Percentiles rank a stretch among this genome's conserved stretches.
Conservation (phyloP, 2,329 filamentous ascomycete species). For the Annulohypoxylon truncatum region DNA sequence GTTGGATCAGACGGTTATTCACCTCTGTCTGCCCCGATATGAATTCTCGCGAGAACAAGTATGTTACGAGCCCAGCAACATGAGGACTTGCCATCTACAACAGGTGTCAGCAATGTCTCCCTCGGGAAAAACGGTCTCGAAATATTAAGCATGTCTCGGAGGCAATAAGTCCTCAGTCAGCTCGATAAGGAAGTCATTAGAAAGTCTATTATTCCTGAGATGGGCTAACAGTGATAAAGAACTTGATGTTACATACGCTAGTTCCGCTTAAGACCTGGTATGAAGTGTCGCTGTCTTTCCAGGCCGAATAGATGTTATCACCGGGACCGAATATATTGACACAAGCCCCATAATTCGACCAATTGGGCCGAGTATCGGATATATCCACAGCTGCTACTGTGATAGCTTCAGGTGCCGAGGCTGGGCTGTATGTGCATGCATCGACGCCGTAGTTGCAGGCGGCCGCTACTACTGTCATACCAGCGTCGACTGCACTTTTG, state of each 20-base stretch:
- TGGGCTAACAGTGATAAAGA: too few relatives aligned
- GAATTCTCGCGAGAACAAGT: slow-evolving; percentile 44
- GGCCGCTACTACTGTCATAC: slow-evolving; percentile 46
- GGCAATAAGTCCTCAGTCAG: too few relatives aligned
- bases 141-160: too few relatives aligned
- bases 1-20: slow-evolving; percentile 30
- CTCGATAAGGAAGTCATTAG: too few relatives aligned
- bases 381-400: slow-evolving; percentile 45
- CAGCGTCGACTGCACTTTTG: slow-evolving; percentile 34
- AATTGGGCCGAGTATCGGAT: slow-evolving; percentile 39
- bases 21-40: slow-evolving; percentile 35
- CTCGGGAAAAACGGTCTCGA: neutral
- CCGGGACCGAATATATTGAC: slow-evolving; percentile 47
- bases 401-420: slow-evolving; percentile 42
- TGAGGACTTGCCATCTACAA: slow-evolving; percentile 44
- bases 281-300: slow-evolving; percentile 31
- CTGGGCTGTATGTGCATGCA: slow-evolving; percentile 43
- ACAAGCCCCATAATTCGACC: slow-evolving; percentile 46
- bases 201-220: too few relatives aligned
- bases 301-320: slow-evolving; percentile 43
- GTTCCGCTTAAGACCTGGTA: slow-evolving; percentile 43
- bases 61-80: slow-evolving; percentile 45
- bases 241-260: slow-evolving; percentile 24
- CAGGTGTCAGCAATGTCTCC: neutral
- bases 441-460: slow-evolving; percentile 45